Evolutionary conservation across 768 basidiomycete genomes (phyloP).

Genomic region (Suillus tomentosus): DNA sequence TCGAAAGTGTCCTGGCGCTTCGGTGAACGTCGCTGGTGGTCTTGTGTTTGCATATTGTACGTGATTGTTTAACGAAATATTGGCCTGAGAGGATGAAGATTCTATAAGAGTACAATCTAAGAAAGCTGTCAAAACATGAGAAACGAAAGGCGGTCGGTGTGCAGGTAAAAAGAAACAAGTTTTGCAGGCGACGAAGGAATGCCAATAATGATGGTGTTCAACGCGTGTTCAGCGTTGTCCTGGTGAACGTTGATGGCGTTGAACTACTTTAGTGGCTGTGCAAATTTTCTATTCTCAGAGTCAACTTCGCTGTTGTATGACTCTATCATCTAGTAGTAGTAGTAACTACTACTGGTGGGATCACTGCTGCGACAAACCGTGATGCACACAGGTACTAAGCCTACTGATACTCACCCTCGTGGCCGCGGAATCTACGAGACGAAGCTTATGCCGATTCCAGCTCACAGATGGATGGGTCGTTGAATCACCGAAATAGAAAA

Average conservation of each 20-base stretch:
- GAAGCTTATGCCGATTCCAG: too few species aligned
- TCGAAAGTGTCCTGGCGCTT: constrained; percentile 69
- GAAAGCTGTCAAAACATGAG: constrained; percentile 1
- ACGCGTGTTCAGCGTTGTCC: background rate
- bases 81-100: background rate
- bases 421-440: too few species aligned
- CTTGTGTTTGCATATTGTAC: constrained; percentile 31
- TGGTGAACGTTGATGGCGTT: background rate
- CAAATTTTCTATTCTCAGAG: background rate
- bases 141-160: background rate
- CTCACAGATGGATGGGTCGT: too few species aligned
- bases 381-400: too few species aligned
- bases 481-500: too few species aligned
- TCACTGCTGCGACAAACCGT: too few species aligned
- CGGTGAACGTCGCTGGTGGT: constrained; percentile 23
- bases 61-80: constrained; percentile 4
- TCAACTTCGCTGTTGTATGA: too few species aligned
- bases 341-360: too few species aligned
- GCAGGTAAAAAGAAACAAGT: background rate
- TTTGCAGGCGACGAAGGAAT: background rate
- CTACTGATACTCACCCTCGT: too few species aligned
- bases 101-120: background rate
- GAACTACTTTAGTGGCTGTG: constrained; percentile 6
- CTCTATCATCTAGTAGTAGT: too few species aligned
- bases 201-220: background rate